Conservation (phyloP, 306 rosid species). For the Cucurbita moschata region DNA sequence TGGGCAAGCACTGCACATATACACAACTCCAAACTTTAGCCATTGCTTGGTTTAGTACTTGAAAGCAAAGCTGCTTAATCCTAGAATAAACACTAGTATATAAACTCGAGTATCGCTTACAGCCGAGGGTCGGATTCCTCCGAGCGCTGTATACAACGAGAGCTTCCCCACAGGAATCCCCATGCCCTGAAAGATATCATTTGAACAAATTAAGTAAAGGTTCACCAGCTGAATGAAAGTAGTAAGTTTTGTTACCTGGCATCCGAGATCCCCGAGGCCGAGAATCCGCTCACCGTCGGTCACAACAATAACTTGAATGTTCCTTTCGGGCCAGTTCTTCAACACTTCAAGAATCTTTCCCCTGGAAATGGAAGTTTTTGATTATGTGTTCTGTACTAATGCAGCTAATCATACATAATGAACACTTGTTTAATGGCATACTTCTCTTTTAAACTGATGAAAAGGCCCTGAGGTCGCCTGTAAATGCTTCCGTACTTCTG, state of each 20-base stretch:
- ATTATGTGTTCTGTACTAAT: not conserved
- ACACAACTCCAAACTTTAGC: not conserved
- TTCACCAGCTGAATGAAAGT: not conserved
- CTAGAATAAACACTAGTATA: not conserved
- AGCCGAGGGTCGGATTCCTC: constrained; percentile 92
- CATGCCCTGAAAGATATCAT: constrained; percentile 55
- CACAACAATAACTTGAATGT: constrained; percentile 84
- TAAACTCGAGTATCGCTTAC: constrained; percentile 28
- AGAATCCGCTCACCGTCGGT: constrained; percentile 96
- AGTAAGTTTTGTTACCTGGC: constrained; percentile 44
- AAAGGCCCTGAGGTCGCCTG: constrained; percentile 90
- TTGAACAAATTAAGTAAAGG: not conserved
- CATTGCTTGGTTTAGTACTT: not conserved
- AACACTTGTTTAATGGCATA: constrained; percentile 11
- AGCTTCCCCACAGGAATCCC: constrained; percentile 99
- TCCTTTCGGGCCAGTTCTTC: constrained; percentile 87
- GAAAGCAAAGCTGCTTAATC: not conserved
- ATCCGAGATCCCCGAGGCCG: constrained; percentile 97
- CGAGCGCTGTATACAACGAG: constrained; percentile 84
- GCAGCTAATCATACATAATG: not conserved
- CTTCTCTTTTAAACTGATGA: constrained; percentile 88
- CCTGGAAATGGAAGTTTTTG: constrained; percentile 26
- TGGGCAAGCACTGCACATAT: constrained; percentile 67
- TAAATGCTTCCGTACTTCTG: constrained; percentile 91
- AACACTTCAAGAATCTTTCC: constrained; percentile 86